Conservation (phyloP, 1,284 basidiomycete genomes). For the Apiotrichum sp. region DNA sequence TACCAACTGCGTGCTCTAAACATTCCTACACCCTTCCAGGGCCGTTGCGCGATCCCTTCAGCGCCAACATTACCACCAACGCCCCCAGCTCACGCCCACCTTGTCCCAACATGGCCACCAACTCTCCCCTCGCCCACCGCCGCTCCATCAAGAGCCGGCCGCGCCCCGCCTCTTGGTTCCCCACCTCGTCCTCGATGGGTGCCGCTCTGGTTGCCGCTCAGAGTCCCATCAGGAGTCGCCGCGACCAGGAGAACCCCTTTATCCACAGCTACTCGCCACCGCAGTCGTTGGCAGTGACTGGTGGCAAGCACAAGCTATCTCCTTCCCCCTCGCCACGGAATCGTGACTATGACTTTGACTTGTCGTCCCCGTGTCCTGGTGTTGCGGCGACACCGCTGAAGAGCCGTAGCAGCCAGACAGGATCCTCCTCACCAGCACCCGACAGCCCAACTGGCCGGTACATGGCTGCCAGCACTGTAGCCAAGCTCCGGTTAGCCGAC, state of each 20-base stretch:
- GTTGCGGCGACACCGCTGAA: background rate
- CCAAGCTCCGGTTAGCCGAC: constrained; percentile 35
- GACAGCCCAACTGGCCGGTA: constrained; percentile 37
- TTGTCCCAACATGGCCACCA: background rate
- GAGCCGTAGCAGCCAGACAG: constrained; percentile 4
- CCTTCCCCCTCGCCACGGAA: constrained; percentile 33
- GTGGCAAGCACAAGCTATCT: constrained; percentile 41
- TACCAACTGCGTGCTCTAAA: background rate
- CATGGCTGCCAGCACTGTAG: constrained; percentile 32
- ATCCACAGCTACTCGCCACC: background rate
- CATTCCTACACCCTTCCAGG: background rate
- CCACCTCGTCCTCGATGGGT: background rate
- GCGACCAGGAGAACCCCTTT: constrained; percentile 1
- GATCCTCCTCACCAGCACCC: constrained; percentile 28
- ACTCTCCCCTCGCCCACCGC: background rate
- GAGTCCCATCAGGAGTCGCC: background rate
- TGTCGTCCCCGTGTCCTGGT: constrained; percentile 32
- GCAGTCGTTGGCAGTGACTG: background rate
- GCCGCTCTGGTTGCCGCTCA: background rate
- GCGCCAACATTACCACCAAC: constrained; percentile 1
- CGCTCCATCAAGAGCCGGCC: background rate
- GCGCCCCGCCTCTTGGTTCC: background rate
- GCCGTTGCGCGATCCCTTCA: constrained; percentile 1
- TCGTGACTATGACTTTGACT: constrained; percentile 43
- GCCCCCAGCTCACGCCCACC: background rate